Percentiles rank a stretch among this genome's conserved stretches.
Evolutionary conservation across 1,284 basidiomycete genomes (phyloP).

Genomic region (Kwoniella shivajii): DNA sequence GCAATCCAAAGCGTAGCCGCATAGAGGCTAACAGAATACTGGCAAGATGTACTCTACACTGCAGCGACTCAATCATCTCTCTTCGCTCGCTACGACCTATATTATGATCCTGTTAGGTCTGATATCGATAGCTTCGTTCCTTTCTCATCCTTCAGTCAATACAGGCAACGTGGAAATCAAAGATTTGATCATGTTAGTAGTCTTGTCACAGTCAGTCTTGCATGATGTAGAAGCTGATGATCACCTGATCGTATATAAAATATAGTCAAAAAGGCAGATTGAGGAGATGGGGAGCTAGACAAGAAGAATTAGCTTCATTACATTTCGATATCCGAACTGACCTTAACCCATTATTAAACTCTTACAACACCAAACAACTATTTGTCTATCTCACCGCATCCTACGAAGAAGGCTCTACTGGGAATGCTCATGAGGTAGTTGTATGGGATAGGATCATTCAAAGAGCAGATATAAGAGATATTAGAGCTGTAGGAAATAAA

Average conservation of each 20-base stretch:
- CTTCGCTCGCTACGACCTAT: slow-evolving; percentile 52
- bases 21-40: neutral
- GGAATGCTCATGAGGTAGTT: slow-evolving; percentile 48
- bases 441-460: slow-evolving; percentile 55
- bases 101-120: slow-evolving; percentile 51
- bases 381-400: slow-evolving; percentile 54
- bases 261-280: slow-evolving; percentile 42
- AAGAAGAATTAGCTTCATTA: slow-evolving; percentile 51
- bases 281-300: slow-evolving; percentile 37
- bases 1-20: neutral
- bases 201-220: neutral
- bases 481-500: slow-evolving; percentile 43
- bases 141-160: slow-evolving; percentile 39
- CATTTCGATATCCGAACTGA: slow-evolving; percentile 53
- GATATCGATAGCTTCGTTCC: slow-evolving; percentile 48
- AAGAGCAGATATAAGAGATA: slow-evolving; percentile 39
- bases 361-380: slow-evolving; percentile 56
- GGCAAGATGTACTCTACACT: slow-evolving; percentile 51
- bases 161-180: slow-evolving; percentile 44
- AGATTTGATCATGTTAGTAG: slow-evolving; percentile 48
- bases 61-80: slow-evolving; percentile 52
- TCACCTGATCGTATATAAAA: neutral
- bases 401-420: slow-evolving; percentile 34
- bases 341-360: slow-evolving; percentile 49
- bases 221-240: neutral